Base-by-base conservation (phyloP, 495 filamentous ascomycete genomes). In the Penicillium alfredii region DNA sequence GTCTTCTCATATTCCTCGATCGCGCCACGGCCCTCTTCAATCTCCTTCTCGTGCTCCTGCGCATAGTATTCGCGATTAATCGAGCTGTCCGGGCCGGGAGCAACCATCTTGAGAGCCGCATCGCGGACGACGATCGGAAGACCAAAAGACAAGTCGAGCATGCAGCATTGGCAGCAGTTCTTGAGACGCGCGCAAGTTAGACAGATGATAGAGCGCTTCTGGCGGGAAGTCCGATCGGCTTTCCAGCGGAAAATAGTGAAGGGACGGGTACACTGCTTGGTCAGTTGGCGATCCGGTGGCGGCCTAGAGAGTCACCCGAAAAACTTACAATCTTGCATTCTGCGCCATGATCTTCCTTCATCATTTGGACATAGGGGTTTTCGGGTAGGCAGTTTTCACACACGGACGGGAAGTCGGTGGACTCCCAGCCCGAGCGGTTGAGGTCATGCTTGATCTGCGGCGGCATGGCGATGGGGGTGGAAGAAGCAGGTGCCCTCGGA, bases 141-240 rank as follows among this genome's bases (percentile, higher is more conserved):
- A 34, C 93, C 92, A 60, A 95, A 97, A 12, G 83, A 85, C 38
- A 98, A 68, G 74, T 98, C 92, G 31, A 96, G 80, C 87, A 97
- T 96, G 69, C 92, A 98, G 63, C 84, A 94, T 66, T 98, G 92
- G 60, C 92, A 98, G 68, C 92, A 93, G 69, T 96, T 96, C 69
- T 94, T 93, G 41, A 94, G 72, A 14, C 88, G 84, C 8, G 87
- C 87, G 66, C 88, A 96, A 6, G 88, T 94, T n/a, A 96, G 76
- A 60, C 88, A 96, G 55, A 96, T 88, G 45, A 81, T 87, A 27
- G 87, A 93, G 30, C 82, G 80, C 65, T 88, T 89, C 57, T 85
- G 82, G 40, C 87, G 84, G 12, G 86, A 77, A 1, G 86, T 88
- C 20, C 88, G 84, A 58, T 93, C 88, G 40, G 76, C 86, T 67